A percentile compares a stretch with the other conserved stretches of the same genome.
Conservation (phyloP, 495 filamentous ascomycete genomes). For the Podospora conica region DNA sequence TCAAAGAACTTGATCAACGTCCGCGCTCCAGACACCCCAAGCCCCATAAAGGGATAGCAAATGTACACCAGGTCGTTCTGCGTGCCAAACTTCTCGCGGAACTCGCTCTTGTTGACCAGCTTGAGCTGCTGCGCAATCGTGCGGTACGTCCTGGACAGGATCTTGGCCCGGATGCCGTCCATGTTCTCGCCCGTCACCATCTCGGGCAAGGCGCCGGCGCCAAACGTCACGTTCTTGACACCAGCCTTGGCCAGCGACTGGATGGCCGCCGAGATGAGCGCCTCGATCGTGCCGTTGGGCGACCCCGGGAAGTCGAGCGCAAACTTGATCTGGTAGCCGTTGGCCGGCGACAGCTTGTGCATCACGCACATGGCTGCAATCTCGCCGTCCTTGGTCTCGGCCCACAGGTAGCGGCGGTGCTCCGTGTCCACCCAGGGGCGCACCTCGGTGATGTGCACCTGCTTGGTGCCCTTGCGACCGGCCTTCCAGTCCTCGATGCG, state of each 20-base stretch:
- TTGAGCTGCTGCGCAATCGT: slow-evolving; percentile 70
- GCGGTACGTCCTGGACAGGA: slow-evolving; percentile 70
- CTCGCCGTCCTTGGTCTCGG: slow-evolving; percentile 56
- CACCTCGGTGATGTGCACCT: slow-evolving; percentile 81
- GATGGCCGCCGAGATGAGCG: slow-evolving; percentile 70
- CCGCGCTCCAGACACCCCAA: slow-evolving; percentile 67
- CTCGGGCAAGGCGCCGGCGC: slow-evolving; percentile 62
- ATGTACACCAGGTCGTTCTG: slow-evolving; percentile 73
- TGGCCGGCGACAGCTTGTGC: slow-evolving; percentile 62
- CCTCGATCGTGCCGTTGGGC: slow-evolving; percentile 74
- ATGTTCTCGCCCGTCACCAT: slow-evolving; percentile 70
- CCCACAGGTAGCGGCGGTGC: slow-evolving; percentile 79
- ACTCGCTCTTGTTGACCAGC: slow-evolving; percentile 76
- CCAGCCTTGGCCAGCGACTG: slow-evolving; percentile 57
- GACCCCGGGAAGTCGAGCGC: slow-evolving; percentile 76
- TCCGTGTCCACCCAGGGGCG: slow-evolving; percentile 70
- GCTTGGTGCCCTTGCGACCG: slow-evolving; percentile 65
- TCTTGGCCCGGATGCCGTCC: slow-evolving; percentile 62
- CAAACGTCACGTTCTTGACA: slow-evolving; percentile 67
- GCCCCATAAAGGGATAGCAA: slow-evolving; percentile 71
- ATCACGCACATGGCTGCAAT: slow-evolving; percentile 69
- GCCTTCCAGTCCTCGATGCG: slow-evolving; percentile 72
- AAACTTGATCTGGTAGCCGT: slow-evolving; percentile 87
- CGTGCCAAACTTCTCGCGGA: slow-evolving; percentile 78
- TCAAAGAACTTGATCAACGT: slow-evolving; percentile 81